Percentiles rank a stretch among this genome's conserved stretches.
Evolutionary conservation across 148 eudicot species (phyloP).

Genomic region (Rhododendron ovatum): DNA sequence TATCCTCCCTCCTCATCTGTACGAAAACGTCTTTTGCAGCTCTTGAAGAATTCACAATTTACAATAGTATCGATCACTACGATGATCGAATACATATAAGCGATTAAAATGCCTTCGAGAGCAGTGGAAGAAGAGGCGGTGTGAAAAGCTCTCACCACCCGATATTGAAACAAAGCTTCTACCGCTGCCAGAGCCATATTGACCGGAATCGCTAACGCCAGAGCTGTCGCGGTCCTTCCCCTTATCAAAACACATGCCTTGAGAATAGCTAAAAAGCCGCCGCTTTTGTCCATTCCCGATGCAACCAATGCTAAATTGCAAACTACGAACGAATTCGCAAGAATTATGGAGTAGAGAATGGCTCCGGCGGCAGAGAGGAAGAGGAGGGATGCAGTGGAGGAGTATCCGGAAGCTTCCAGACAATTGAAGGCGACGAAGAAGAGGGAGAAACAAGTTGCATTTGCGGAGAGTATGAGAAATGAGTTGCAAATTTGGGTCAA

Average conservation of each 20-base stretch:
- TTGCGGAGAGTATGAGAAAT: slow-evolving; percentile 43
- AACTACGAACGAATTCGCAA: slow-evolving; percentile 53
- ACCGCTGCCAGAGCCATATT: slow-evolving; percentile 60
- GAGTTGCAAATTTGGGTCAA: slow-evolving; percentile 44
- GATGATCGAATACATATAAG: slow-evolving; percentile 56
- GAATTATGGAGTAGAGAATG: slow-evolving; percentile 50
- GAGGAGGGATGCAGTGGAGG: slow-evolving; percentile 32
- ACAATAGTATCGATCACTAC: slow-evolving; percentile 54
- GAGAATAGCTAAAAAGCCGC: slow-evolving; percentile 47
- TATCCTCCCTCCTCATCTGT: slow-evolving; percentile 9
- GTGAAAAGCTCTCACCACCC: slow-evolving; percentile 35
- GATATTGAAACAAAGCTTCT: slow-evolving; percentile 65
- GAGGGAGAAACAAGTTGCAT: slow-evolving; percentile 56
- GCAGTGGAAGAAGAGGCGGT: slow-evolving; percentile 20
- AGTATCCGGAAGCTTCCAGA: slow-evolving; percentile 24
- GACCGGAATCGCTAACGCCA: slow-evolving; percentile 52
- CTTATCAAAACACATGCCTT: slow-evolving; percentile 44
- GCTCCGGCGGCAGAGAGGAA: slow-evolving; percentile 31
- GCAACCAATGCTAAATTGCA: slow-evolving; percentile 50
- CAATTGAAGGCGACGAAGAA: slow-evolving; percentile 38
- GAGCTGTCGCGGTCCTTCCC: slow-evolving; percentile 54
- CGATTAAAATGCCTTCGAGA: slow-evolving; percentile 59
- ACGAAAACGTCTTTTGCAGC: slow-evolving; percentile 27
- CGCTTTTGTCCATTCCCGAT: slow-evolving; percentile 34
- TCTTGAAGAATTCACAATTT: slow-evolving; percentile 47